Evolutionary conservation across 306 rosid genomes (phyloP).

Genomic region (Fagus crenata): DNA sequence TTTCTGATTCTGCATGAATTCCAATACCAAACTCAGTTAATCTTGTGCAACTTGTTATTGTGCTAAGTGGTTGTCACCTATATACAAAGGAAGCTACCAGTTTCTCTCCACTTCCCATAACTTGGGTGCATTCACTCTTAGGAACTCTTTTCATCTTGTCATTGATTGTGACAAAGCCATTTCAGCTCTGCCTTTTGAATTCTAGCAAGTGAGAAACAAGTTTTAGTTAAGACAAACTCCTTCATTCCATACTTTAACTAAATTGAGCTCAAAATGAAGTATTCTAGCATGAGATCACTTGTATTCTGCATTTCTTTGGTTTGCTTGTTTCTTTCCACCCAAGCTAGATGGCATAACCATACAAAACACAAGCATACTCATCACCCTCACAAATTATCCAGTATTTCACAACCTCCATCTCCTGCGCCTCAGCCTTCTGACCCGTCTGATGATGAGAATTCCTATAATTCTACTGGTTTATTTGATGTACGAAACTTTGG

Average conservation of each 20-base stretch:
- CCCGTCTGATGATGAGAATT: slow-evolving; percentile 32
- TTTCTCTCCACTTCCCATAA: slow-evolving; percentile 38
- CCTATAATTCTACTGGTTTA: slow-evolving; percentile 29
- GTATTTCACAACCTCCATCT: slow-evolving; percentile 60
- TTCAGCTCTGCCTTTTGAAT: slow-evolving; percentile 11
- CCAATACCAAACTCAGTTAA: slow-evolving; percentile 37
- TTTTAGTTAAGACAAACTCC: slow-evolving; percentile 9
- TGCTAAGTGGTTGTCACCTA: slow-evolving; percentile 26
- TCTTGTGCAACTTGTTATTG: slow-evolving; percentile 29
- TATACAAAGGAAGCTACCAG: slow-evolving; percentile 4
- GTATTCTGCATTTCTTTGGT: slow-evolving; percentile 37
- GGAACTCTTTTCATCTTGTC: slow-evolving; percentile 26
- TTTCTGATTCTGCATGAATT: slow-evolving; percentile 47
- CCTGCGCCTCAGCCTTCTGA: slow-evolving; percentile 37
- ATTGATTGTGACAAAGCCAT: slow-evolving; percentile 30
- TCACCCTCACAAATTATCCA: slow-evolving; percentile 45
- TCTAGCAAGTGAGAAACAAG: background rate
- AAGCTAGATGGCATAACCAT: slow-evolving; percentile 67
- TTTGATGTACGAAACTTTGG: slow-evolving; percentile 65
- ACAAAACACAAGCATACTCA: slow-evolving; percentile 43
- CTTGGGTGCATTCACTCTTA: slow-evolving; percentile 26
- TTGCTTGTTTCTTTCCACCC: slow-evolving; percentile 38
- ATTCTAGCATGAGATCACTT: slow-evolving; percentile 25
- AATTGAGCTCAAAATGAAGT: slow-evolving; percentile 41
- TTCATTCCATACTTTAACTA: background rate